A percentile compares a stretch with the other conserved stretches of the same genome.
Conservation (phyloP, 148 eudicot species). For the Vaccinium vitisidaea region DNA sequence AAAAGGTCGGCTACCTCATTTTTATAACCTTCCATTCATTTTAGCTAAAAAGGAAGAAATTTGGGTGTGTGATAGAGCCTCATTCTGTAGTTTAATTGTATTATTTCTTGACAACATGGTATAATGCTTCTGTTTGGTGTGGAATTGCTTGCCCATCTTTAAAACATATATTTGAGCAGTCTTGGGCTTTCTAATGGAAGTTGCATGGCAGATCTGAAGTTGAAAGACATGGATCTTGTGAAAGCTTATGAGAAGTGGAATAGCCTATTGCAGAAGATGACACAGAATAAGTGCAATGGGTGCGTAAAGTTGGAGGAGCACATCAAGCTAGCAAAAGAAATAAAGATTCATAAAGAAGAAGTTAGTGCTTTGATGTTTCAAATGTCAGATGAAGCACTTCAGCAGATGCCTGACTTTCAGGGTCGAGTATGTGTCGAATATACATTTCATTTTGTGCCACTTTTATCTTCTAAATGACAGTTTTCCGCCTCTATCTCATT, state of each 20-base stretch:
- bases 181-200: constrained; percentile 10
- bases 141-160: neutral
- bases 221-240: constrained; percentile 66
- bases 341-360: constrained; percentile 65
- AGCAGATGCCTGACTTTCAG: constrained; percentile 98
- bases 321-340: constrained; percentile 61
- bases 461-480: neutral
- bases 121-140: neutral
- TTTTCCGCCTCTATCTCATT: neutral
- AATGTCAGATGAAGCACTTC: constrained; percentile 99
- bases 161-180: neutral
- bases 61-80: neutral
- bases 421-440: constrained; percentile 70
- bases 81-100: neutral
- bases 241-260: constrained; percentile 64
- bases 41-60: neutral
- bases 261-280: constrained; percentile 66
- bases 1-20: neutral
- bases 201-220: constrained; percentile 72
- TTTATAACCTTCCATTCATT: neutral
- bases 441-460: neutral
- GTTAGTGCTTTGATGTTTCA: constrained; percentile 70
- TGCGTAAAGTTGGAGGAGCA: constrained; percentile 89
- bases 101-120: neutral
- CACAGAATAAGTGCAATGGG: constrained; percentile 89